phyloP scores from a whole-genome alignment of 2,329 filamentous ascomycete genomes.

The Blastomyces gilchristii region DNA sequence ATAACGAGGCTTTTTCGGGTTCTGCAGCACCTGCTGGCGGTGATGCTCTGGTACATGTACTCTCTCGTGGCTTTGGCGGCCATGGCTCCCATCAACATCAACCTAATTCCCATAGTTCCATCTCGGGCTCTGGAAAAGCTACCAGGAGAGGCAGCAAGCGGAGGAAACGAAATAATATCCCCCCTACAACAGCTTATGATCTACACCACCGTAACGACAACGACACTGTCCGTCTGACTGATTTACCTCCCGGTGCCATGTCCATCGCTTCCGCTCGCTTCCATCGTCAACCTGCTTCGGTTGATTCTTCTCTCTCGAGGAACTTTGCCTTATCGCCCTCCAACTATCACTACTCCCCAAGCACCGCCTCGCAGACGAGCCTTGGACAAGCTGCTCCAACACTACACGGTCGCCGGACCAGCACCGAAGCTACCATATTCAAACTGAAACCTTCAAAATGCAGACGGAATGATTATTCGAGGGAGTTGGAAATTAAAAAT shows the following conservation, averaged over 20 bases:
- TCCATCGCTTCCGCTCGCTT: slow-evolving; percentile 8
- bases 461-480: slow-evolving; percentile 60
- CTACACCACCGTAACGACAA: slow-evolving; percentile 11
- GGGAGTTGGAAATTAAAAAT: slow-evolving; percentile 79
- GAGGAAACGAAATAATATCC: slow-evolving; percentile 21
- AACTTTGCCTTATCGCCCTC: slow-evolving; percentile 10
- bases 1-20: slow-evolving; percentile 38
- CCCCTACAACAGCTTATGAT: background rate
- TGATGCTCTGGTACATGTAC: slow-evolving; percentile 14
- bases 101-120: slow-evolving; percentile 10
- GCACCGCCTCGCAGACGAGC: slow-evolving; percentile 27
- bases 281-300: slow-evolving; percentile 18
- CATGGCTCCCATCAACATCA: slow-evolving; percentile 12
- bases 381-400: slow-evolving; percentile 37
- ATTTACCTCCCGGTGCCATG: slow-evolving; percentile 9
- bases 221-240: slow-evolving; percentile 9
- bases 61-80: slow-evolving; percentile 24
- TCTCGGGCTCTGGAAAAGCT: slow-evolving; percentile 14
- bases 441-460: slow-evolving; percentile 68
- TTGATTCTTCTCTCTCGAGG: slow-evolving; percentile 16
- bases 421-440: slow-evolving; percentile 46
- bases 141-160: slow-evolving; percentile 25
- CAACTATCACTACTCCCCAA: slow-evolving; percentile 6
- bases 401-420: slow-evolving; percentile 48
- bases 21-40: background rate